phyloP scores from a whole-genome alignment of 192 early-diverging fungal genomes.

The Dimargaris cristalligena region DNA sequence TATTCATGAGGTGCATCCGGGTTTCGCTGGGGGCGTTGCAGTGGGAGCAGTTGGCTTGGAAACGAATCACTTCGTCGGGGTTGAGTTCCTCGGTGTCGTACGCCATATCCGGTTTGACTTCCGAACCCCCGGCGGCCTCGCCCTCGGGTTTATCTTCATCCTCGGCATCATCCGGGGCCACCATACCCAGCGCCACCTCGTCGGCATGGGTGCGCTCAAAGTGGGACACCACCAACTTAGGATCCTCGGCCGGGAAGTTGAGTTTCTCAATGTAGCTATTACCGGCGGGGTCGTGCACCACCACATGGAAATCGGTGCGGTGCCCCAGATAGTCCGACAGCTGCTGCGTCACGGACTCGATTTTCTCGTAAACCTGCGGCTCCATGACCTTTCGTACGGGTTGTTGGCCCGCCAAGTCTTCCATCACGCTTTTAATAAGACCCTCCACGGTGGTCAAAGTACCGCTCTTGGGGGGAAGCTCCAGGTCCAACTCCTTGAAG shows the following conservation, averaged over 20 bases:
- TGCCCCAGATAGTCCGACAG: conserved; percentile 40
- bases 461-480: conserved; percentile 70
- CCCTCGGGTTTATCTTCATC: conserved; percentile 16
- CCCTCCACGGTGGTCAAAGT: conserved; percentile 87
- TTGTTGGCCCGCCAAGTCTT: conserved; percentile 66
- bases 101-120: background rate
- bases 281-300: conserved; percentile 78
- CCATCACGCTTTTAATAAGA: conserved; percentile 50
- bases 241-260: conserved; percentile 51
- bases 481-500: conserved; percentile 72
- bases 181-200: conserved; percentile 56
- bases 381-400: conserved; percentile 52
- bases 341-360: conserved; percentile 46
- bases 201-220: conserved; percentile 67
- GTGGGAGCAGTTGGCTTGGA: conserved; percentile 71
- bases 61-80: conserved; percentile 55
- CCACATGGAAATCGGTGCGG: conserved; percentile 48
- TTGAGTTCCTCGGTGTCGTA: conserved; percentile 16
- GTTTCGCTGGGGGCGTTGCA: conserved; percentile 66
- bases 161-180: conserved; percentile 33
- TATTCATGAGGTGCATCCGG: conserved; percentile 79
- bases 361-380: conserved; percentile 50
- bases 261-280: conserved; percentile 87
- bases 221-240: conserved; percentile 43
- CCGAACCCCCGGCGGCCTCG: background rate